A percentile compares a stretch with the other conserved stretches of the same genome.
Conservation (phyloP, 495 filamentous ascomycete species). For the Letharia lupina region DNA sequence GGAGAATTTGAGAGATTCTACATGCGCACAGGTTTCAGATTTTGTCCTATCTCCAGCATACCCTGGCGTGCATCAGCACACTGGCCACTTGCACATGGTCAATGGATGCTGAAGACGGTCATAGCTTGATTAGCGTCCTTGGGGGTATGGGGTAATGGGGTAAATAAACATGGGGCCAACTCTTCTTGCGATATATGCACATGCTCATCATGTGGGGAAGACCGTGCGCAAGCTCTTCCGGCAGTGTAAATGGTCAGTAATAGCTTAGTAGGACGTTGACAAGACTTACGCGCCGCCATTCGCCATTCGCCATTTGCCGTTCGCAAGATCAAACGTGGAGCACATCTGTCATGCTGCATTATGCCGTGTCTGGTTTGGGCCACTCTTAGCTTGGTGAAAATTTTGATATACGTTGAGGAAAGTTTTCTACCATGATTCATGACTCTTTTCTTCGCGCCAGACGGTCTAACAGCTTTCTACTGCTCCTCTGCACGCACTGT, state of each 20-base stretch:
- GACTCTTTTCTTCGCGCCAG: not conserved
- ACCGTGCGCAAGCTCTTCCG: conserved; percentile 9
- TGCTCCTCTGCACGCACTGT: not conserved
- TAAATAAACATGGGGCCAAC: not conserved
- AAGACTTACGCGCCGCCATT: not conserved
- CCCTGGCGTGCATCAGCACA: not conserved
- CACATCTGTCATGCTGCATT: not conserved
- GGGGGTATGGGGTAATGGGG: not conserved
- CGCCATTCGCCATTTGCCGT: too few relatives aligned
- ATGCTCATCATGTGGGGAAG: not conserved
- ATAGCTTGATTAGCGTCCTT: conserved; percentile 17
- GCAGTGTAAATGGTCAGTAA: not conserved
- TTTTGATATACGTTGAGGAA: not conserved
- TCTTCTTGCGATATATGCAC: conserved; percentile 6
- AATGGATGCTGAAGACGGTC: conserved; percentile 10
- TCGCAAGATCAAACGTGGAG: not conserved
- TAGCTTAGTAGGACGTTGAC: not conserved
- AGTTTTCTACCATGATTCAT: not conserved
- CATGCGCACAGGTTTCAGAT: conserved; percentile 17
- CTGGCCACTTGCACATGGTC: conserved; percentile 1
- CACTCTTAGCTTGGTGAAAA: not conserved
- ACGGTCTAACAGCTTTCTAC: not conserved
- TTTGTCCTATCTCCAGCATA: not conserved
- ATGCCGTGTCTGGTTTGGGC: not conserved
- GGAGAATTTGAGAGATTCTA: conserved; percentile 9